phyloP scores from a whole-genome alignment of 805 yeast genomes.

The Suhomyces sp. region DNA sequence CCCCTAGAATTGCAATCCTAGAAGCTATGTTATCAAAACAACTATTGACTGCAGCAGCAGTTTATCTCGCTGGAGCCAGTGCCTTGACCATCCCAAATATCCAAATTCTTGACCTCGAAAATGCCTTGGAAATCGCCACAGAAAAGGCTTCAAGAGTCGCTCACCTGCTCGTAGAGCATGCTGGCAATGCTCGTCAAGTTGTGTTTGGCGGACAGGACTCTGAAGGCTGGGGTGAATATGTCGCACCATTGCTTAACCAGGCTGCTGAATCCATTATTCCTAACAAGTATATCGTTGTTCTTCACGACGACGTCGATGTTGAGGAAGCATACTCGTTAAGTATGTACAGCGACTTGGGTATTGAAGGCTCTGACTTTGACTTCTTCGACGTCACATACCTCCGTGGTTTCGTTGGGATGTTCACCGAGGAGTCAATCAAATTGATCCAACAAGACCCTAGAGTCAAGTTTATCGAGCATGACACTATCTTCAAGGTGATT shows the following conservation, averaged over 20 bases:
- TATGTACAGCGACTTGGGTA: not conserved
- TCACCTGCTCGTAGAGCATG: not conserved
- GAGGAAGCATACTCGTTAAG: not conserved
- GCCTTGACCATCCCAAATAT: slow-evolving; percentile 9
- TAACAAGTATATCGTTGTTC: slow-evolving; percentile 12
- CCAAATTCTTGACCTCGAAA: slow-evolving; percentile 7
- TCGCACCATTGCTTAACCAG: slow-evolving; percentile 7
- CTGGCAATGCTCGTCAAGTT: not conserved
- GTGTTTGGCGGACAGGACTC: not conserved
- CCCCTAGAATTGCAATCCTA: not conserved
- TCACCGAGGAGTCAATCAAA: slow-evolving; percentile 16
- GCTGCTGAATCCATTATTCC: slow-evolving; percentile 6
- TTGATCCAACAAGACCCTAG: slow-evolving; percentile 10
- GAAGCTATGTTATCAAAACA: slow-evolving; percentile 2
- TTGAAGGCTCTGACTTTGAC: slow-evolving; percentile 16
- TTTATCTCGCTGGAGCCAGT: slow-evolving; percentile 1
- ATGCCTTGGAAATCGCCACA: not conserved
- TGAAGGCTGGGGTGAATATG: not conserved
- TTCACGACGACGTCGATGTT: slow-evolving; percentile 6
- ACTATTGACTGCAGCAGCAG: slow-evolving; percentile 3
- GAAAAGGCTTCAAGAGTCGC: not conserved
- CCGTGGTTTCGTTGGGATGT: slow-evolving; percentile 19
- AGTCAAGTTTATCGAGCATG: slow-evolving; percentile 23
- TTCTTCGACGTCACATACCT: slow-evolving; percentile 11
- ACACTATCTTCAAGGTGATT: slow-evolving; percentile 17